Conservation (phyloP, 768 basidiomycete species). For the Cystobasidium ongulense region DNA sequence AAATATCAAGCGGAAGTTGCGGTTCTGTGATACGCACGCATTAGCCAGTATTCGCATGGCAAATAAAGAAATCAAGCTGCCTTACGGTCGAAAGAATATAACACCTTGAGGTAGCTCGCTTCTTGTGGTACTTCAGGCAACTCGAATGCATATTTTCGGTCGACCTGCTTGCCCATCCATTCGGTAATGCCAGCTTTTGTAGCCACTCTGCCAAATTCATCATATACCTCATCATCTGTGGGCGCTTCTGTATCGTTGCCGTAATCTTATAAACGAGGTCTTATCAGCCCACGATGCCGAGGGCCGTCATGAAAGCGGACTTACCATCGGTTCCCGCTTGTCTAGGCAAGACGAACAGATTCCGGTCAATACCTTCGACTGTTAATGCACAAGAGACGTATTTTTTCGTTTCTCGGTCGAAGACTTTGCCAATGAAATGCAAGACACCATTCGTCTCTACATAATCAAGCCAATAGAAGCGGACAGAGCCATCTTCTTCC, state of each 20-base stretch:
- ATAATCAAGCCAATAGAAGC: conserved; percentile 95
- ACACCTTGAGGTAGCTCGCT: conserved; percentile 81
- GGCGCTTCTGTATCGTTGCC: conserved; percentile 70
- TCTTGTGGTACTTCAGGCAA: conserved; percentile 69
- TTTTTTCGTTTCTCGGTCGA: conserved; percentile 51
- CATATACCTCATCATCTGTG: conserved; percentile 61
- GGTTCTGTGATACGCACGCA: conserved; percentile 5
- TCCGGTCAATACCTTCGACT: conserved; percentile 75
- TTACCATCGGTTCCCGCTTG: conserved; percentile 39
- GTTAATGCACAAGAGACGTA: conserved; percentile 83
- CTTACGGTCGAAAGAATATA: conserved; percentile 79
- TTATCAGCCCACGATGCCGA: not conserved
- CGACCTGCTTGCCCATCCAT: conserved; percentile 76
- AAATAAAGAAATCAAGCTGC: not conserved
- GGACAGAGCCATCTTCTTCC: conserved; percentile 73
- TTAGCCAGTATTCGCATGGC: not conserved
- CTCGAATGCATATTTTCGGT: conserved; percentile 85
- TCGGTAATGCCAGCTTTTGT: conserved; percentile 62
- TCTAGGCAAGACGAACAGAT: conserved; percentile 80
- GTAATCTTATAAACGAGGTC: conserved; percentile 47
- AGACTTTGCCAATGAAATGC: conserved; percentile 83
- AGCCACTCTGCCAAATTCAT: conserved; percentile 73
- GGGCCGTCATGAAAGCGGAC: not conserved
- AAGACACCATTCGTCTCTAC: conserved; percentile 76
- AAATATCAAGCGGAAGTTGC: conserved; percentile 57